Evolutionary conservation across 2,329 filamentous ascomycete genomes (phyloP), one percentile per base, ranked within the genome.

Genomic region (Decorospora gaudefroyi): DNA sequence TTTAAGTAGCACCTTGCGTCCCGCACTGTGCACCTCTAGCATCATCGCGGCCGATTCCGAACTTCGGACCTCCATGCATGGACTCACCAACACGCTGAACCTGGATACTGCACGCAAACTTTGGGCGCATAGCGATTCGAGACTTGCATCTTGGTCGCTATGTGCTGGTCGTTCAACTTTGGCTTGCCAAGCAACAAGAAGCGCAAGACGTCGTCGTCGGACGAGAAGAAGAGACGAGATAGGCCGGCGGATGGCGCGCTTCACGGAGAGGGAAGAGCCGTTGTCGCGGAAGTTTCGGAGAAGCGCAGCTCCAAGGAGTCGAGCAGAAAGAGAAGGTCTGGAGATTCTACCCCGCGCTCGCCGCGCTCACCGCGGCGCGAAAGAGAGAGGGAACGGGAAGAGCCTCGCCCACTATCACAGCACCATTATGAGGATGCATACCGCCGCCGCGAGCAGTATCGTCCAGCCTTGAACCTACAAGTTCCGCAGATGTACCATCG

Each of bases 101-200:
- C 43, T 44, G 42, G 26, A 51, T 51, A 42, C 27, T 55, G 51
- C 40, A 49, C 46, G 21, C 49, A 49, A 42, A 37, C 33, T 36
- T 43, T 49, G 35, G 46, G 60, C 61, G 59, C 60, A 59, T 60
- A 62, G 55, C 55, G 50, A 59, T 53, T 51, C 49, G 43, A 55
- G 51, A 53, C 45, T 39, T 39, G 51, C 41, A 48, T 52, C 48
- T 51, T 57, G 57, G 45, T 64, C 60, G 57, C 59, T 49, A 70
- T 70, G 67, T 70, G 67, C 55, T 69, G 66, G 60, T 64, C 62
- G 51, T 68, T 65, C 50, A 61, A 58, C 34, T 69, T 68, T 44
- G 59, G 60, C 40, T 44, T 59, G 43, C 58, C 62, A 30, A 57
- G 51, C 45, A 61, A 50, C 43, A 62, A 64, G 50, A 68, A 67